Percentiles rank a stretch among this genome's conserved stretches.
phyloP scores from a whole-genome alignment of 768 basidiomycete genomes.

The Russula sp. region DNA sequence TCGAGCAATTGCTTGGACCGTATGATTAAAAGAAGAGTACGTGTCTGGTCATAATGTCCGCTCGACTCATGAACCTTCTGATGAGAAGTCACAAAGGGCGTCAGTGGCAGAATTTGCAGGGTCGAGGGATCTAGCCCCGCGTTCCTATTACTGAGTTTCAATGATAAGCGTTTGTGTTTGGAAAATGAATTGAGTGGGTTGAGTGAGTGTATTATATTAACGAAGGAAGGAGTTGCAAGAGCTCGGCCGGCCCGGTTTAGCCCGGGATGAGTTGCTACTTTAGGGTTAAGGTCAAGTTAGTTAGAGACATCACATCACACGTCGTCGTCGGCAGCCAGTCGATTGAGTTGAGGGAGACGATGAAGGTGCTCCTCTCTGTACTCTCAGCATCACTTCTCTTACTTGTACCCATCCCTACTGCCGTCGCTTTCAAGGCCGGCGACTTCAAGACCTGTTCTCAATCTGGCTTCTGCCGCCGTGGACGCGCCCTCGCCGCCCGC shows the following conservation, averaged over 20 bases:
- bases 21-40: neutral
- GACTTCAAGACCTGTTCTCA: constrained; percentile 97
- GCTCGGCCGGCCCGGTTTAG: neutral
- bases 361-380: constrained; percentile 18
- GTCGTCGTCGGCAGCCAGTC: neutral
- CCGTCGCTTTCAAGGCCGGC: constrained; percentile 59
- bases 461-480: constrained; percentile 89
- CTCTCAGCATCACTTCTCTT: constrained; percentile 26
- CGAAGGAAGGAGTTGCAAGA: neutral
- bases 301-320: neutral
- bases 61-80: neutral
- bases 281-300: neutral
- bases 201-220: neutral
- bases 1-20: constrained; percentile 55
- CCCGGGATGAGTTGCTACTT: neutral
- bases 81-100: neutral
- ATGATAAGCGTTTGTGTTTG: neutral
- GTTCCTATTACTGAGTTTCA: neutral
- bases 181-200: neutral
- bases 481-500: constrained; percentile 73
- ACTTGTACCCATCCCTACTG: constrained; percentile 28
- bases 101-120: neutral
- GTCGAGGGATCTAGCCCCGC: neutral
- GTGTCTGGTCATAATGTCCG: neutral
- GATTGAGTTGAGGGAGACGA: neutral